phyloP scores from a whole-genome alignment of 495 filamentous ascomycete species.

The Neurospora tetrasperma region DNA sequence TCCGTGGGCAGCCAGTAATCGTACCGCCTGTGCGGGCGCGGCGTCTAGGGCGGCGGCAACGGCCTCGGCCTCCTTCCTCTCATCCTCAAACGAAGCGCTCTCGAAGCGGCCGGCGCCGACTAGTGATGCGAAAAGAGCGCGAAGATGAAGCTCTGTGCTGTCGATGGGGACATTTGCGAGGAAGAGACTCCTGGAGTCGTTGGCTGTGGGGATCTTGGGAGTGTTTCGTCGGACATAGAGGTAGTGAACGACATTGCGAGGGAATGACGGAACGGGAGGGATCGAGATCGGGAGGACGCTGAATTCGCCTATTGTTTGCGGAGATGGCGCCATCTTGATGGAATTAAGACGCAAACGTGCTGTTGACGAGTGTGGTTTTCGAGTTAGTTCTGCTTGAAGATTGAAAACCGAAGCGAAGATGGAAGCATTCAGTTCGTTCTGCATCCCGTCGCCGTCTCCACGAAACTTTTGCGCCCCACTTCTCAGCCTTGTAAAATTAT shows the following conservation, averaged over 20 bases:
- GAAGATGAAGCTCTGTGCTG: constrained; percentile 65
- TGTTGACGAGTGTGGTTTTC: neutral
- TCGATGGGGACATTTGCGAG: constrained; percentile 81
- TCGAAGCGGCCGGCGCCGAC: constrained; percentile 69
- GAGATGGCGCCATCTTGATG: constrained; percentile 22
- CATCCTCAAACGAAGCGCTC: constrained; percentile 57
- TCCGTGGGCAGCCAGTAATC: constrained; percentile 33
- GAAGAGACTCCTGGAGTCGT: constrained; percentile 71
- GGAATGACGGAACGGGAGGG: constrained; percentile 49
- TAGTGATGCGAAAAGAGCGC: constrained; percentile 57
- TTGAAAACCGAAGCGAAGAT: neutral
- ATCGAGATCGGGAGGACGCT: constrained; percentile 47
- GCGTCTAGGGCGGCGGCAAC: constrained; percentile 11
- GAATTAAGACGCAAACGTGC: neutral
- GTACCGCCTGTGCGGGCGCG: constrained; percentile 30
- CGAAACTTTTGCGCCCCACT: neutral
- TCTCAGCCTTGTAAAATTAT: neutral
- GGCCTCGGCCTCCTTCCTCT: constrained; percentile 19
- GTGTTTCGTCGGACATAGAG: constrained; percentile 77
- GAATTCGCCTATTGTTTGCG: constrained; percentile 33
- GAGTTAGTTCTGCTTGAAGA: neutral
- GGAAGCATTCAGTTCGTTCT: neutral
- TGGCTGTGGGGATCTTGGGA: constrained; percentile 61
- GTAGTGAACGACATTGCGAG: constrained; percentile 58
- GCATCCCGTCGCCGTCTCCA: neutral